A percentile compares a stretch with the other conserved stretches of the same genome.
phyloP scores from a whole-genome alignment of 2,329 filamentous ascomycete species.

The Ceratocystis variospora region DNA sequence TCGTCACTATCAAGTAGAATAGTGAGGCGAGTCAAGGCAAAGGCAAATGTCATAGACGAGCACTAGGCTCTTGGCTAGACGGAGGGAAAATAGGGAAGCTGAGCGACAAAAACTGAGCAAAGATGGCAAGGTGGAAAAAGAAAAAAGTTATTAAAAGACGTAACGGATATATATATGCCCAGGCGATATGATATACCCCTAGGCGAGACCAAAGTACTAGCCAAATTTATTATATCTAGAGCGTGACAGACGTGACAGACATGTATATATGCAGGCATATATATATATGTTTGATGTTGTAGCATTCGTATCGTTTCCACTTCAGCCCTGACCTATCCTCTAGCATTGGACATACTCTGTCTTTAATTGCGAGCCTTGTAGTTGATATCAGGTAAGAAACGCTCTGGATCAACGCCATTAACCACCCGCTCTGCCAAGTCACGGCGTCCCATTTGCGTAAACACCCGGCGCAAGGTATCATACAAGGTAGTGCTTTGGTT shows the following conservation, averaged over 20 bases:
- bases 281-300: no score
- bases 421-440: slow-evolving; percentile 82
- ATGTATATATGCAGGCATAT: neutral
- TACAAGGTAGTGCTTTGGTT: slow-evolving; percentile 96
- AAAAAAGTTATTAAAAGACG: neutral
- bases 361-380: slow-evolving; percentile 57
- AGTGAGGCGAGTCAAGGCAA: neutral
- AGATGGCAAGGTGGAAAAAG: neutral
- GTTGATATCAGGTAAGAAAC: slow-evolving; percentile 58
- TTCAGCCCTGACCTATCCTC: no score
- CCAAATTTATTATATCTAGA: neutral
- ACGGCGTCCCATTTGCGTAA: slow-evolving; percentile 82
- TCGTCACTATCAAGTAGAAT: slow-evolving; percentile 48
- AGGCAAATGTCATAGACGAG: neutral
- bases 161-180: no score
- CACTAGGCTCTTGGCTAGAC: no score
- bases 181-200: no score
- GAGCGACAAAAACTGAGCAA: neutral
- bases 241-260: neutral
- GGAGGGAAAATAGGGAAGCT: no score
- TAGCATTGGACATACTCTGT: neutral
- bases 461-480: slow-evolving; percentile 87
- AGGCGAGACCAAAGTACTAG: no score
- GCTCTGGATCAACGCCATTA: slow-evolving; percentile 77
- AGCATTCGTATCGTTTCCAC: no score